These are phyloP conservation scores for Penicillium macrosclerotiorum DNA, from an alignment of 495 filamentous ascomycete species.

Conservation along the genomic window DNA sequence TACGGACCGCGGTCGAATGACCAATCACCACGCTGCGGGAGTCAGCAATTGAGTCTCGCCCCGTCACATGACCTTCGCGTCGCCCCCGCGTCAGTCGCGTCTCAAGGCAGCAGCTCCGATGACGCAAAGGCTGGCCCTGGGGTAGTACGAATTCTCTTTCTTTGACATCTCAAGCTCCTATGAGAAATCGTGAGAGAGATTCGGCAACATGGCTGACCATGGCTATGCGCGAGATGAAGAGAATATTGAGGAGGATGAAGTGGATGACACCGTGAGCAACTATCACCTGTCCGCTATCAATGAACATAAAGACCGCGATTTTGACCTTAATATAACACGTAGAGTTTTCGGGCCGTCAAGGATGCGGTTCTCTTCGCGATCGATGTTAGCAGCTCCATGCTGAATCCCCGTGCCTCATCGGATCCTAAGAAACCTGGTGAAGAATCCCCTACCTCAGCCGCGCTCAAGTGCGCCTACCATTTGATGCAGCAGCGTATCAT, in stretches of 20 bases:
- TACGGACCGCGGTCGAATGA: not conserved
- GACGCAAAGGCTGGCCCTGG: not conserved
- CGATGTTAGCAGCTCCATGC: constrained; percentile 89
- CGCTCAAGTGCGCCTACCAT: constrained; percentile 89
- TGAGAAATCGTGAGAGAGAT: not conserved
- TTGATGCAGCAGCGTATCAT: constrained; percentile 99
- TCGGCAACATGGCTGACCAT: constrained; percentile 46
- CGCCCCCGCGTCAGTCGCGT: constrained; percentile 29
- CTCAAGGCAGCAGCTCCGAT: constrained; percentile 24
- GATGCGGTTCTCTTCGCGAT: constrained; percentile 98
- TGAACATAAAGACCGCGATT: constrained; percentile 2
- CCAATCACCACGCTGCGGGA: constrained; percentile 28
- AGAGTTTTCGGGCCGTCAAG: constrained; percentile 90
- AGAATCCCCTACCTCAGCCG: constrained; percentile 72
- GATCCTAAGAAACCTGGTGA: constrained; percentile 69
- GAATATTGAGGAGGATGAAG: constrained; percentile 63
- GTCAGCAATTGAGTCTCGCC: constrained; percentile 29
- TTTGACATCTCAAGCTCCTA: not conserved
- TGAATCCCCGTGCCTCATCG: constrained; percentile 59
- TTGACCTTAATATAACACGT: not conserved
- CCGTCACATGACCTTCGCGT: constrained; percentile 43
- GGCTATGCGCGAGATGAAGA: constrained; percentile 45
- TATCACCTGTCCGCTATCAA: not conserved
- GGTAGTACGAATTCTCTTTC: not conserved
- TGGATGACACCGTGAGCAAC: constrained; percentile 65